These are phyloP conservation scores for Dryadomyces sulphureus DNA, from an alignment of 2,329 filamentous ascomycete genomes.

Conservation along the genomic window DNA sequence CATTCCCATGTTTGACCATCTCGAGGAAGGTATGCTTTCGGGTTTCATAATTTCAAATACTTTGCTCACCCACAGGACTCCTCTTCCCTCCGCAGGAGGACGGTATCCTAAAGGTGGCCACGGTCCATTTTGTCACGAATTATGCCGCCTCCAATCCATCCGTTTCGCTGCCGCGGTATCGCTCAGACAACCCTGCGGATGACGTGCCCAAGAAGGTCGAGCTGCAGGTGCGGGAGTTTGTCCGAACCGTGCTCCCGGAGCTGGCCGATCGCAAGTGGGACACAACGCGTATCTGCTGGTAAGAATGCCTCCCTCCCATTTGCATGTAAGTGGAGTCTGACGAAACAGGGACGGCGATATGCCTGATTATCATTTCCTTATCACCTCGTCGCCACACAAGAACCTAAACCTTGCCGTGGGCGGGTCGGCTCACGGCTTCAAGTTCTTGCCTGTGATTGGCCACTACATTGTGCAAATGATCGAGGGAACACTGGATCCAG, in stretches of 20 bases:
- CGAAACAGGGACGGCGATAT: slow-evolving; percentile 4
- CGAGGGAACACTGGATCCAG: slow-evolving; percentile 15
- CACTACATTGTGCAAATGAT: slow-evolving; percentile 28
- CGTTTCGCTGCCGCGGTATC: slow-evolving; percentile 4
- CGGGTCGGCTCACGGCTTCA: slow-evolving; percentile 16
- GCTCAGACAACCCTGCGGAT: slow-evolving; percentile 11
- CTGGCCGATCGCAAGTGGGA: slow-evolving; percentile 28
- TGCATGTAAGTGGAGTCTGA: not conserved
- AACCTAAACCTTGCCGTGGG: slow-evolving; percentile 2
- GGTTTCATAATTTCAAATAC: not conserved
- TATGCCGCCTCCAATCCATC: slow-evolving; percentile 5
- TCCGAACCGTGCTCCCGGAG: slow-evolving; percentile 30
- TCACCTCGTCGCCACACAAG: slow-evolving; percentile 2
- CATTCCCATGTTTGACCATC: slow-evolving; percentile 40
- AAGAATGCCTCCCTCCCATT: slow-evolving; percentile 16
- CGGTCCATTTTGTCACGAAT: slow-evolving; percentile 3
- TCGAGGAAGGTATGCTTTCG: not conserved
- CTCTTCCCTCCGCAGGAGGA: slow-evolving; percentile 5
- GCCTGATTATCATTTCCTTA: slow-evolving; percentile 5
- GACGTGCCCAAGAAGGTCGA: slow-evolving; percentile 29
- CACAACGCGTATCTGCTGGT: slow-evolving; percentile 36
- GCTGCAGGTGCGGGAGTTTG: slow-evolving; percentile 27
- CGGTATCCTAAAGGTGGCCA: slow-evolving; percentile 2
- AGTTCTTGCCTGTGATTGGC: slow-evolving; percentile 17
- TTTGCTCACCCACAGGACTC: not conserved